These are phyloP conservation scores for Chlorociboria aeruginascens DNA, from an alignment of 495 filamentous ascomycete genomes.

Conservation along the genomic window DNA sequence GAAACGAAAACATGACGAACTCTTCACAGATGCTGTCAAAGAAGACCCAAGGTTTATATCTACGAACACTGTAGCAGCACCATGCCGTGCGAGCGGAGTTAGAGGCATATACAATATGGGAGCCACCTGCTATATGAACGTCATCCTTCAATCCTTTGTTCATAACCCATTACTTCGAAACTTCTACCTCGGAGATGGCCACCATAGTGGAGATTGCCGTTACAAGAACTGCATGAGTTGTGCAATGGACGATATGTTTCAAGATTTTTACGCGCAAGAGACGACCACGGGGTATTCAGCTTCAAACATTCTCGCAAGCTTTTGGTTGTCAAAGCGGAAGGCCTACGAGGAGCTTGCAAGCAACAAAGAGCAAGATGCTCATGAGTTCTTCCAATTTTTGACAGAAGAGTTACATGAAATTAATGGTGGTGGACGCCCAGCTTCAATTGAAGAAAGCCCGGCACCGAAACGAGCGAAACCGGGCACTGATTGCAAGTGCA, in stretches of 20 bases:
- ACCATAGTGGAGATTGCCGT: constrained; percentile 57
- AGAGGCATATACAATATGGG: constrained; percentile 92
- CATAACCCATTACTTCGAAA: constrained; percentile 80
- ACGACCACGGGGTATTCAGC: constrained; percentile 76
- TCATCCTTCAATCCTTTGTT: constrained; percentile 75
- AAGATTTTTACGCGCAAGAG: constrained; percentile 73
- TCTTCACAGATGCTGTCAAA: constrained; percentile 38
- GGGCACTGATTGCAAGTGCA: constrained; percentile 54
- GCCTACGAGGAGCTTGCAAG: constrained; percentile 65
- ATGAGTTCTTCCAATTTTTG: constrained; percentile 90
- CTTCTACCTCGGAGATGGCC: constrained; percentile 78
- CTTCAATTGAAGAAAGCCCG: constrained; percentile 27
- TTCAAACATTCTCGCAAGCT: constrained; percentile 63
- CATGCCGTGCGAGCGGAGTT: constrained; percentile 60
- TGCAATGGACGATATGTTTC: constrained; percentile 82
- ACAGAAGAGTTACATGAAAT: constrained; percentile 72
- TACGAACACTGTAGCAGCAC: constrained; percentile 44
- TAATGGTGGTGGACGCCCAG: constrained; percentile 39
- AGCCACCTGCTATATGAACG: constrained; percentile 87
- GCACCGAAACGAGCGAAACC: constrained; percentile 12
- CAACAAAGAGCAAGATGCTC: constrained; percentile 89
- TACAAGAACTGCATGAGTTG: constrained; percentile 66
- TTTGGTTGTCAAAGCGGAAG: constrained; percentile 59
- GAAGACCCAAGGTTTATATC: constrained; percentile 49
- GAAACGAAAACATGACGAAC: constrained; percentile 51